Percentiles rank a stretch among this genome's conserved stretches.
Conservation (phyloP, 306 rosid genomes). For the Arachis stenosperma region DNA sequence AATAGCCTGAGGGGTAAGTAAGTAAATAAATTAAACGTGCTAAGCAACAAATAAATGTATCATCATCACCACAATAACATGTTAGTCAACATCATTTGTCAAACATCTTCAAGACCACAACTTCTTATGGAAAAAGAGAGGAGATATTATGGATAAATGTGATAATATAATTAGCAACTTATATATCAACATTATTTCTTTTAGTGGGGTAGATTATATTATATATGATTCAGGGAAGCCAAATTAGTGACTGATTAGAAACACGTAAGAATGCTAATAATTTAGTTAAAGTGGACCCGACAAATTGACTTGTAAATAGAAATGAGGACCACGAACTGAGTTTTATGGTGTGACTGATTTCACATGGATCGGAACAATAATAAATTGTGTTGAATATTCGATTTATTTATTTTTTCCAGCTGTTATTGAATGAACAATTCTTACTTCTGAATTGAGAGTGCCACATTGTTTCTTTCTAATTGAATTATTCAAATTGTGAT, state of each 20-base stretch:
- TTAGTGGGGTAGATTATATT: neutral
- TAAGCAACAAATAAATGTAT: neutral
- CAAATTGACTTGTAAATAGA: conserved; percentile 11
- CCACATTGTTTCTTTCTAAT: conserved; percentile 5
- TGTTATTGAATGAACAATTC: conserved; percentile 16
- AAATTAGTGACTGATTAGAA: conserved; percentile 12
- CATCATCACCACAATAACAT: neutral
- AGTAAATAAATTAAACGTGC: neutral
- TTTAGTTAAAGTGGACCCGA: conserved; percentile 46
- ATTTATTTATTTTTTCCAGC: conserved; percentile 25
- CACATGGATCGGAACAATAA: conserved; percentile 34
- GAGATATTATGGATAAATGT: neutral
- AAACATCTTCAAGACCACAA: neutral
- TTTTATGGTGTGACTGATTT: conserved; percentile 14
- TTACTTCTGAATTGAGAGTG: conserved; percentile 18
- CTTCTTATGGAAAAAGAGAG: neutral
- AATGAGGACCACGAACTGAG: conserved; percentile 39
- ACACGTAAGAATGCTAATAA: neutral
- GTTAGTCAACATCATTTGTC: conserved; percentile 12
- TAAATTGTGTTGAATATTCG: conserved; percentile 31
- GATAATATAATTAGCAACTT: neutral
- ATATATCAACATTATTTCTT: neutral
- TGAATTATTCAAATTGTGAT: conserved; percentile 29
- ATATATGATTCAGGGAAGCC: conserved; percentile 3
- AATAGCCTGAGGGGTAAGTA: neutral